A percentile compares a stretch with the other conserved stretches of the same genome.
These are phyloP conservation scores for Nannizzia gypsea DNA, from an alignment of 2,329 filamentous ascomycete species.

Conservation along the genomic window DNA sequence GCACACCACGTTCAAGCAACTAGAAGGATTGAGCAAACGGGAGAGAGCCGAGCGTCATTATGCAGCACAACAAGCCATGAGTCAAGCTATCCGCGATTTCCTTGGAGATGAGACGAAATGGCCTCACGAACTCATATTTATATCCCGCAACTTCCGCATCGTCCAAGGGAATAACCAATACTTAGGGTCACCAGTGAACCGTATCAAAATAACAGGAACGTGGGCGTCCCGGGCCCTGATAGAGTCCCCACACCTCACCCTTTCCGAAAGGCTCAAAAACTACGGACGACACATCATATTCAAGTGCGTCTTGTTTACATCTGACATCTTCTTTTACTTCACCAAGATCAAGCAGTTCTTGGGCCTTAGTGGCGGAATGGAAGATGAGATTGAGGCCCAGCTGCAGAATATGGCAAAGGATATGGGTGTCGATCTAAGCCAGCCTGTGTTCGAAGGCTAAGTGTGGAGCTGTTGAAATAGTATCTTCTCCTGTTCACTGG, in stretches of 20 bases:
- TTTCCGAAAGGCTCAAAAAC: slow-evolving; percentile 53
- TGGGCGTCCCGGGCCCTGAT: slow-evolving; percentile 83
- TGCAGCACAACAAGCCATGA: slow-evolving; percentile 65
- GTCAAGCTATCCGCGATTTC: slow-evolving; percentile 63
- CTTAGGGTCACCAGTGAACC: slow-evolving; percentile 75
- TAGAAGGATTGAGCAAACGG: slow-evolving; percentile 40
- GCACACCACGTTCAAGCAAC: slow-evolving; percentile 48
- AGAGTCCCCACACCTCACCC: slow-evolving; percentile 55
- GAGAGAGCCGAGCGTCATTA: slow-evolving; percentile 53
- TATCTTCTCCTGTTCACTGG: not conserved
- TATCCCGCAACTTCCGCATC: slow-evolving; percentile 82
- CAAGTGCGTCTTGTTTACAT: slow-evolving; percentile 58
- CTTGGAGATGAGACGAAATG: slow-evolving; percentile 77
- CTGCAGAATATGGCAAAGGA: slow-evolving; percentile 84
- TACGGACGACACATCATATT: slow-evolving; percentile 74
- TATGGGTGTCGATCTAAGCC: slow-evolving; percentile 81
- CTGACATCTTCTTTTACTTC: slow-evolving; percentile 74
- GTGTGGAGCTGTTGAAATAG: not conserved
- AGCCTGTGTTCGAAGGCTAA: slow-evolving; percentile 76
- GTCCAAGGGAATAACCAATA: slow-evolving; percentile 90
- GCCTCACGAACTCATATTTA: slow-evolving; percentile 84
- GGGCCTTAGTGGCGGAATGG: slow-evolving; percentile 71
- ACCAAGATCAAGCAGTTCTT: slow-evolving; percentile 66
- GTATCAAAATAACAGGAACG: slow-evolving; percentile 82
- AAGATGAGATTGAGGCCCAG: slow-evolving; percentile 79